Evolutionary conservation across 306 rosid genomes (phyloP).

Genomic region (Dalbergia cochinchinensis): DNA sequence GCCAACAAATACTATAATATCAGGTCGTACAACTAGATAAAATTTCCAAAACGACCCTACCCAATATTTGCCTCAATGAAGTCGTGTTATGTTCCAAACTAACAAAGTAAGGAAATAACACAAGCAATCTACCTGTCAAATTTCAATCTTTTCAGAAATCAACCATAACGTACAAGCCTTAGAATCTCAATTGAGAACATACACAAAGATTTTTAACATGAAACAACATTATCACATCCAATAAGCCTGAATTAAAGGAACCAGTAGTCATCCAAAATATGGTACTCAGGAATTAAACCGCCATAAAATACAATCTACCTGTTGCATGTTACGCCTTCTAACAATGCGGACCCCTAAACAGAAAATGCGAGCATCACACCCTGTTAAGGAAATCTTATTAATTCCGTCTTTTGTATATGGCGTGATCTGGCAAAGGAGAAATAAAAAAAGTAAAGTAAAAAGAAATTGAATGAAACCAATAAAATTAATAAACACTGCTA

Average conservation of each 20-base stretch:
- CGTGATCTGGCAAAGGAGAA: constrained; percentile 76
- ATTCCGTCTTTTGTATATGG: constrained; percentile 78
- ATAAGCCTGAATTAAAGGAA: constrained; percentile 13
- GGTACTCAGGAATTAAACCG: constrained; percentile 1
- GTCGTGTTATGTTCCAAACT: not conserved
- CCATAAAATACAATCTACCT: constrained; percentile 62
- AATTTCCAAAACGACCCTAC: not conserved
- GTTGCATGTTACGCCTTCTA: constrained; percentile 74
- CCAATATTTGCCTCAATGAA: constrained; percentile 12
- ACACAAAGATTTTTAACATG: constrained; percentile 18
- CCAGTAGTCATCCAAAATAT: constrained; percentile 20
- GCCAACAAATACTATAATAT: not conserved
- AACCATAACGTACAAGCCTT: constrained; percentile 4
- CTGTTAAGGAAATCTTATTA: constrained; percentile 85
- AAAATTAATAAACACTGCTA: constrained; percentile 19
- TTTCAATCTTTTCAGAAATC: constrained; percentile 21
- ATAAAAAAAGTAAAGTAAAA: constrained; percentile 5
- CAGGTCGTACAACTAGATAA: not conserved
- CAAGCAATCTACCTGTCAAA: constrained; percentile 15
- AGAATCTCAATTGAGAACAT: constrained; percentile 9
- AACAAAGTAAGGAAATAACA: not conserved
- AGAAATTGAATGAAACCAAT: constrained; percentile 32
- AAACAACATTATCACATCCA: constrained; percentile 3
- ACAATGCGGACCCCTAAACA: constrained; percentile 97
- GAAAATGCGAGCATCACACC: constrained; percentile 86